phyloP scores from a whole-genome alignment of 768 basidiomycete species.

The Suillus variegatus region DNA sequence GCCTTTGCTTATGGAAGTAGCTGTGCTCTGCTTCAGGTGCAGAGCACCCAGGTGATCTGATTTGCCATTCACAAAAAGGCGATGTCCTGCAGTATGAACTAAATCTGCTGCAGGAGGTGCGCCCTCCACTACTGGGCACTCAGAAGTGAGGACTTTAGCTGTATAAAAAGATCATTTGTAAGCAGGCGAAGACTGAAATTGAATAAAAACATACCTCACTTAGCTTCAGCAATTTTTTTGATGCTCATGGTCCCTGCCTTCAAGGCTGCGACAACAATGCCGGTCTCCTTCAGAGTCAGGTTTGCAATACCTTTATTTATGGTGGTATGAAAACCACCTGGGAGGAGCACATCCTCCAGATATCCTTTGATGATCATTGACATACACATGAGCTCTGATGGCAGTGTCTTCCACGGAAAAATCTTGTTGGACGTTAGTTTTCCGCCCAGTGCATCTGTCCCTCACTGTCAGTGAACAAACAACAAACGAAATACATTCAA shows the following conservation, averaged over 20 bases:
- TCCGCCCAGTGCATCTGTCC: not conserved
- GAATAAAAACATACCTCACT: not conserved
- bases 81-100: not conserved
- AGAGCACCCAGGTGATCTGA: not conserved
- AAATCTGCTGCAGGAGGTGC: not conserved
- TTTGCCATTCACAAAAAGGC: not conserved
- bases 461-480: not conserved
- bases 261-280: not conserved
- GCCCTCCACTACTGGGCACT: not conserved
- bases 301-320: not conserved
- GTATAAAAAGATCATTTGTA: not conserved
- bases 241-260: not conserved
- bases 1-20: not conserved
- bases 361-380: not conserved
- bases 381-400: not conserved
- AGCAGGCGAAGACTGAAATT: too few species aligned
- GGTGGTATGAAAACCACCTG: not conserved
- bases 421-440: not conserved
- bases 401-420: slow-evolving; percentile 5
- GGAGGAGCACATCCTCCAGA: not conserved
- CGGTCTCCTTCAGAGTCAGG: not conserved
- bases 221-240: not conserved
- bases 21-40: not conserved
- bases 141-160: not conserved
- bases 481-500: not conserved